Conservation (phyloP, 352 stramenopile genomes). For the Pythium phragmiticola region DNA sequence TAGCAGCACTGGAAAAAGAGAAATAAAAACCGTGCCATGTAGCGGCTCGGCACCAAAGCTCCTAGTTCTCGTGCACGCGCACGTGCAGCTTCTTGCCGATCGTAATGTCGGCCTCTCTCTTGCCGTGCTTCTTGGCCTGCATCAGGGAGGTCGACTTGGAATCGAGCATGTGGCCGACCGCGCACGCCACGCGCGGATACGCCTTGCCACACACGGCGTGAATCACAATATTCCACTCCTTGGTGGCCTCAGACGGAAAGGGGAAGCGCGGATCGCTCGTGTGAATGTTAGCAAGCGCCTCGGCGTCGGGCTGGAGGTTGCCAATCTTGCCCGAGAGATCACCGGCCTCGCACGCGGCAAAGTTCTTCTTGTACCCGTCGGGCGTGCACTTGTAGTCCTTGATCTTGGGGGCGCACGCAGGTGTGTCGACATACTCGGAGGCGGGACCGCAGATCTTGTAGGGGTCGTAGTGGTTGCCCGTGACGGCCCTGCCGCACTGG, state of each 20-base stretch:
- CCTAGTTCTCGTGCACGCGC: neutral
- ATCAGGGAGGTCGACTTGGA: neutral
- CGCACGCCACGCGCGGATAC: conserved; percentile 20
- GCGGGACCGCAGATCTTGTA: conserved; percentile 23
- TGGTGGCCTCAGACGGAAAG: neutral
- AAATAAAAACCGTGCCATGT: too few species aligned
- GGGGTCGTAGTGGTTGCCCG: conserved; percentile 31
- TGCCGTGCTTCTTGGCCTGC: neutral
- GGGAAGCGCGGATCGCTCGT: conserved; percentile 14
- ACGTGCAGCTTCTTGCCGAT: neutral
- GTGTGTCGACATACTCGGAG: conserved; percentile 22
- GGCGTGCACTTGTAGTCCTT: conserved; percentile 27
- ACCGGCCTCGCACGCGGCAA: conserved; percentile 16
- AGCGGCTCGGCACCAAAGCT: neutral
- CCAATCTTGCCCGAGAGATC: conserved; percentile 31
- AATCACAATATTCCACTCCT: conserved; percentile 23
- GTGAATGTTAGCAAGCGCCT: neutral
- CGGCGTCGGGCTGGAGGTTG: conserved; percentile 13
- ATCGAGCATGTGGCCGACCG: neutral
- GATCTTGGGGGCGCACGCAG: neutral
- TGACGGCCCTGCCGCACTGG: conserved; percentile 15
- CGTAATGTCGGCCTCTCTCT: neutral
- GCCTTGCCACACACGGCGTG: conserved; percentile 23
- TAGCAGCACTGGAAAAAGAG: too few species aligned
- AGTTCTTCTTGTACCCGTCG: conserved; percentile 3